Evolutionary conservation across 2,329 filamentous ascomycete genomes (phyloP).

Genomic region (Dothistroma pini): DNA sequence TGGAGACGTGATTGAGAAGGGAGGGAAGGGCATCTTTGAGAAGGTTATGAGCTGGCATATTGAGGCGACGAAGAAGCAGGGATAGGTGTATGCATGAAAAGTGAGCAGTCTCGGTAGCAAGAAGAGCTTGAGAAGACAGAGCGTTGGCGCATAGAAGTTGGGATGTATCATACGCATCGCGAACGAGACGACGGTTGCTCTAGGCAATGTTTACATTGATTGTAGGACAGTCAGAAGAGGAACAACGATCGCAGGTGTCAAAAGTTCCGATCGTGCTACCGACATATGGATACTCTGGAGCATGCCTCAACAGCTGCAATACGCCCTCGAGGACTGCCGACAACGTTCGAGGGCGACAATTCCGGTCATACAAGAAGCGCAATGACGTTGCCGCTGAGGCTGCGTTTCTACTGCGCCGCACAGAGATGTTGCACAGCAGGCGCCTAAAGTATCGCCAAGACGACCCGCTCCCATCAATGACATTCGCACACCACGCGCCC

Average conservation of each 20-base stretch:
- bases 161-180: neutral
- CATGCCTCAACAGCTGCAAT: neutral
- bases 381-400: neutral
- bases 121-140: neutral
- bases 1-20: conserved; percentile 77
- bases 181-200: neutral
- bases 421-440: neutral
- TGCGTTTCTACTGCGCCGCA: neutral
- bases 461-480: neutral
- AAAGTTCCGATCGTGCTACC: neutral
- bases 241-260: neutral
- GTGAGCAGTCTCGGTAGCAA: neutral
- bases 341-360: too few species aligned
- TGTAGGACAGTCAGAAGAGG: neutral
- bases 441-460: neutral
- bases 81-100: neutral
- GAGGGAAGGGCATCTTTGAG: conserved; percentile 70
- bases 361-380: neutral
- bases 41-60: conserved; percentile 84
- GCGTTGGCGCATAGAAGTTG: neutral
- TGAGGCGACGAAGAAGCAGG: conserved; percentile 41
- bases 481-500: neutral
- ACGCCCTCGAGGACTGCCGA: too few species aligned
- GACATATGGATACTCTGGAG: neutral
- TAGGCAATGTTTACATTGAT: neutral